Conservation (phyloP, 1,139 yeast genomes). For the Spathaspora sp. region DNA sequence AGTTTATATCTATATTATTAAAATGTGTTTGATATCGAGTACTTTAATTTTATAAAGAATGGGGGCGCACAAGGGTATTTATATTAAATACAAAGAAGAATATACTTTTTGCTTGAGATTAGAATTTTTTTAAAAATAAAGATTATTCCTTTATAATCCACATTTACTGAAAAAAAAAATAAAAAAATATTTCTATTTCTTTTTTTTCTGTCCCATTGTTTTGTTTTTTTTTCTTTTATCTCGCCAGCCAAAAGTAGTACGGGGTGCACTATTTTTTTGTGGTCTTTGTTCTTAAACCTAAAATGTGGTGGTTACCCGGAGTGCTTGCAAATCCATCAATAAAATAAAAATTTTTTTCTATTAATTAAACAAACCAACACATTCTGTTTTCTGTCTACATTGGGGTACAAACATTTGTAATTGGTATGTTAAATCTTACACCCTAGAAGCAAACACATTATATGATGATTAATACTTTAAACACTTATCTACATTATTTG, state of each 20-base stretch:
- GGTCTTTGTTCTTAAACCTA: background rate
- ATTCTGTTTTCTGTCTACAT: background rate
- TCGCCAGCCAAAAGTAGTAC: background rate
- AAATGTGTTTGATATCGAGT: too few relatives aligned
- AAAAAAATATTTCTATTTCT: background rate
- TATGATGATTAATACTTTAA: slow-evolving; percentile 3
- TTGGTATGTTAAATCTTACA: background rate
- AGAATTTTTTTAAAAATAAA: too few relatives aligned
- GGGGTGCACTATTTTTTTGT: background rate
- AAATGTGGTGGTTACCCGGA: slow-evolving; percentile 1
- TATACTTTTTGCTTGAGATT: too few relatives aligned
- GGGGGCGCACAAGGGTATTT: too few relatives aligned
- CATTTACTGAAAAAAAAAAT: too few relatives aligned
- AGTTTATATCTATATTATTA: too few relatives aligned
- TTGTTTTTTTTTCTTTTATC: background rate
- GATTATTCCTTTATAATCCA: too few relatives aligned
- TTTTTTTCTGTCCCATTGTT: background rate
- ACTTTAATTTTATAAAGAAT: too few relatives aligned
- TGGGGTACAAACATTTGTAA: background rate
- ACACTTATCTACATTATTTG: slow-evolving; percentile 8
- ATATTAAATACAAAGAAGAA: too few relatives aligned
- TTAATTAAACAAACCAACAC: background rate
- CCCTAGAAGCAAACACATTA: background rate
- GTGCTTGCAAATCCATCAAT: background rate
- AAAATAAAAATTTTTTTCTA: background rate